Evolutionary conservation across 2,329 filamentous ascomycete species (phyloP).

Genomic region (Beauveria sp.): DNA sequence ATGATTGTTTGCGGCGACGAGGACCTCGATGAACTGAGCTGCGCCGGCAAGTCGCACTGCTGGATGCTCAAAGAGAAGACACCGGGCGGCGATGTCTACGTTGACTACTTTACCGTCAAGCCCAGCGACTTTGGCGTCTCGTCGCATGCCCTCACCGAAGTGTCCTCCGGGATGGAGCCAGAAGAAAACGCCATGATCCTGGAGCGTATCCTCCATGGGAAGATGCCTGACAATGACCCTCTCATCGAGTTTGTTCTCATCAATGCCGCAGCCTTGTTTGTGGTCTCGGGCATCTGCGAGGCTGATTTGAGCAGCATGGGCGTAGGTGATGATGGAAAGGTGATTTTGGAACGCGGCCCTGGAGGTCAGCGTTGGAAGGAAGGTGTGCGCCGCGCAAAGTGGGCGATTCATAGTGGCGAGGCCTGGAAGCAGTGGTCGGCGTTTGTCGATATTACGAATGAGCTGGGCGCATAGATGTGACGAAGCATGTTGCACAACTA

Average conservation of each 20-base stretch:
- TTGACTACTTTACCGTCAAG: constrained; percentile 70
- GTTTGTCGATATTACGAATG: constrained; percentile 79
- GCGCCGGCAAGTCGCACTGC: constrained; percentile 80
- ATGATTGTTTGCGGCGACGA: constrained; percentile 90
- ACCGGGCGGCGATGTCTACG: constrained; percentile 35
- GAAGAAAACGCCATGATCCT: constrained; percentile 82
- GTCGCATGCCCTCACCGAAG: constrained; percentile 64
- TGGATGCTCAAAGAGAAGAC: constrained; percentile 63
- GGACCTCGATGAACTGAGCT: constrained; percentile 91
- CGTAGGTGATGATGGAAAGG: constrained; percentile 68
- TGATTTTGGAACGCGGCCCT: constrained; percentile 75
- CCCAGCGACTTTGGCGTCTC: constrained; percentile 84
- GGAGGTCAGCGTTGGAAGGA: constrained; percentile 92
- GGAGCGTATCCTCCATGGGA: constrained; percentile 64
- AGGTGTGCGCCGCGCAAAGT: constrained; percentile 76
- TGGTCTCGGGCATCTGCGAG: constrained; percentile 80
- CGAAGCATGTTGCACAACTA: background rate
- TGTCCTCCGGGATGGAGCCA: constrained; percentile 79
- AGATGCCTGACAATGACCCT: constrained; percentile 68
- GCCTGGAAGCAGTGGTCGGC: constrained; percentile 75
- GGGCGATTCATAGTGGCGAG: constrained; percentile 79
- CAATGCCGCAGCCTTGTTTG: constrained; percentile 84
- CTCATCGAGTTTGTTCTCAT: constrained; percentile 91
- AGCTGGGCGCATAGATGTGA: constrained; percentile 21
- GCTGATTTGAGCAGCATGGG: constrained; percentile 75